These are phyloP conservation scores for Komagataella phaffii DNA, from an alignment of 805 yeast species.

Conservation along the genomic window DNA sequence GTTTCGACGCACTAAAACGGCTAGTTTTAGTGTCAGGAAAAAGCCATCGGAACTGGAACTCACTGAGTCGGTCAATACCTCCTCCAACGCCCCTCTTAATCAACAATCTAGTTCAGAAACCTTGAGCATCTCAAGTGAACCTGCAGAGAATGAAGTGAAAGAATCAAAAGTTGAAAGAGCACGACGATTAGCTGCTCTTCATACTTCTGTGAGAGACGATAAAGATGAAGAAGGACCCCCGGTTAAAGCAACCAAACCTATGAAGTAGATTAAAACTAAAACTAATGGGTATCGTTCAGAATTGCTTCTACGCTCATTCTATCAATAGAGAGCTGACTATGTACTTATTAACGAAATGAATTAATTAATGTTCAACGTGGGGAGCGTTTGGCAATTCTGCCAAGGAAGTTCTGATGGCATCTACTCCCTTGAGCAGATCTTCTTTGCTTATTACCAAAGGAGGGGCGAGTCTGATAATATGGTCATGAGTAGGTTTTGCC, in stretches of 20 bases:
- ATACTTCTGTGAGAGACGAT: constrained; percentile 15
- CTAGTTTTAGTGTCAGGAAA: neutral
- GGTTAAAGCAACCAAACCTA: neutral
- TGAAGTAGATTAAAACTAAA: neutral
- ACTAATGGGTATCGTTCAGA: neutral
- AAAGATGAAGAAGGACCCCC: constrained; percentile 21
- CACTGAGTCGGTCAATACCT: neutral
- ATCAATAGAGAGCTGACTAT: neutral
- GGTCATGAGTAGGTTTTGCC: constrained; percentile 95
- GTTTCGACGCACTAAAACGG: neutral
- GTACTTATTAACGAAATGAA: neutral
- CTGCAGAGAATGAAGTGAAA: neutral
- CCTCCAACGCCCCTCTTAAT: neutral
- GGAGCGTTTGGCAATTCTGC: constrained; percentile 26
- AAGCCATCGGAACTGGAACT: neutral
- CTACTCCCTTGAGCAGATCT: constrained; percentile 74
- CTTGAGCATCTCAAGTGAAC: neutral
- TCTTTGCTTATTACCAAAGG: constrained; percentile 85
- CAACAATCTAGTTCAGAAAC: neutral
- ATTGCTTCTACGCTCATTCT: neutral
- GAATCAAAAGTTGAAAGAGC: constrained; percentile 12
- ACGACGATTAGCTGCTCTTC: constrained; percentile 17
- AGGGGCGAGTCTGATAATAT: constrained; percentile 92
- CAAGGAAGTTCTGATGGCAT: constrained; percentile 51
- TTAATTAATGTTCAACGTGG: neutral